phyloP scores from a whole-genome alignment of 2,329 filamentous ascomycete genomes.

The Pestalotiopsis sp. region DNA sequence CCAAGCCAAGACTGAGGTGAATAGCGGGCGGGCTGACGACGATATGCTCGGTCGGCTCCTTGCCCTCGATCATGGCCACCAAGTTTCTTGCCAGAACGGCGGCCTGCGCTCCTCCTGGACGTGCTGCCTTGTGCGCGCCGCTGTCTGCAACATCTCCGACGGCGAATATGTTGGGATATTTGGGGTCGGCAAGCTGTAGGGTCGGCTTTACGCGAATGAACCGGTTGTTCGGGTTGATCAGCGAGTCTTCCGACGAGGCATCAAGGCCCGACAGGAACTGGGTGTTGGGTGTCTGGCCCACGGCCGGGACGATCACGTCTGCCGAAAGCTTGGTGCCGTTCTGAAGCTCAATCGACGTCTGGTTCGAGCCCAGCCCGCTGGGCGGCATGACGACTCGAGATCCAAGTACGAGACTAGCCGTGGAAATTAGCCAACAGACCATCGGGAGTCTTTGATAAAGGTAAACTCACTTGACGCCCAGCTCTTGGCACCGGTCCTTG shows the following conservation, averaged over 20 bases:
- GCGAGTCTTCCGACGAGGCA: slow-evolving; percentile 18
- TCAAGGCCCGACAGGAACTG: slow-evolving; percentile 36
- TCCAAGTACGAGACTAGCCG: slow-evolving; percentile 24
- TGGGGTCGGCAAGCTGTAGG: slow-evolving; percentile 43
- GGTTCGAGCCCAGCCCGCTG: slow-evolving; percentile 24
- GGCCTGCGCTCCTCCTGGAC: slow-evolving; percentile 46
- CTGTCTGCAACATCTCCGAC: slow-evolving; percentile 54
- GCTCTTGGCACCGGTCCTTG: slow-evolving; percentile 34
- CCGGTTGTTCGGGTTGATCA: slow-evolving; percentile 32
- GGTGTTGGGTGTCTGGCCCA: slow-evolving; percentile 51
- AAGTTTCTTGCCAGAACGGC: slow-evolving; percentile 48
- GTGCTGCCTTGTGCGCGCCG: slow-evolving; percentile 44
- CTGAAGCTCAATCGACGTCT: slow-evolving; percentile 31
- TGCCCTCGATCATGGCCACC: slow-evolving; percentile 38
- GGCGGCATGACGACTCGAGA: slow-evolving; percentile 29
- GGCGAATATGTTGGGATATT: slow-evolving; percentile 48
- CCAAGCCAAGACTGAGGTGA: slow-evolving; percentile 42
- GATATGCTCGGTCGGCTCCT: slow-evolving; percentile 29
- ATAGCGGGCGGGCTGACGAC: slow-evolving; percentile 37
- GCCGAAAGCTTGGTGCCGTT: slow-evolving; percentile 35
- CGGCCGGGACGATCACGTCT: slow-evolving; percentile 49
- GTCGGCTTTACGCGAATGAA: slow-evolving; percentile 46
- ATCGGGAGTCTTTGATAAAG: background rate
- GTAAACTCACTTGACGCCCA: slow-evolving; percentile 35
- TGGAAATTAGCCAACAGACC: slow-evolving; percentile 5